phyloP scores from a whole-genome alignment of 2,329 filamentous ascomycete genomes.

The Calonectria fujianensis region DNA sequence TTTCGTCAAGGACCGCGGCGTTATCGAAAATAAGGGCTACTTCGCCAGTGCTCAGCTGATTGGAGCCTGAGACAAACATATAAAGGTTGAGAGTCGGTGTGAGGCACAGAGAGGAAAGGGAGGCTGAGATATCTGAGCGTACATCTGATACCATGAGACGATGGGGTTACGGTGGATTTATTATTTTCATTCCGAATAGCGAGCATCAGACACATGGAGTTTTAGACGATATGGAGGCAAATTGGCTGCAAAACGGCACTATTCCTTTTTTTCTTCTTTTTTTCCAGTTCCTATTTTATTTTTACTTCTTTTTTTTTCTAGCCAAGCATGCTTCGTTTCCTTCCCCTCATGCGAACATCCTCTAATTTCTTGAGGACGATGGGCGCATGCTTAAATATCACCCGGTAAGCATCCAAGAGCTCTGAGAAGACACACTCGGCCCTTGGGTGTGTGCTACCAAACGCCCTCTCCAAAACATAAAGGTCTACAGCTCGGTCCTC shows the following conservation, averaged over 20 bases:
- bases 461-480: conserved; percentile 95
- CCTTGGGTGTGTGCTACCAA: conserved; percentile 93
- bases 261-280: conserved; percentile 6
- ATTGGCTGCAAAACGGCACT: conserved; percentile 52
- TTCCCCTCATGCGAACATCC: conserved; percentile 93
- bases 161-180: conserved; percentile 42
- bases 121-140: conserved; percentile 35
- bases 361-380: conserved; percentile 88
- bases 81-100: conserved; percentile 10
- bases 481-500: conserved; percentile 97
- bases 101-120: background rate
- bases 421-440: conserved; percentile 85
- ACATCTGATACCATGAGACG: conserved; percentile 43
- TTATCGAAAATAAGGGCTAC: conserved; percentile 99
- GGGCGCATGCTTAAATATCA: conserved; percentile 83
- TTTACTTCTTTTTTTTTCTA: conserved; percentile 62
- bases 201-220: conserved; percentile 59
- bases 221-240: conserved; percentile 53
- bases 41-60: conserved; percentile 88
- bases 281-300: conserved; percentile 6
- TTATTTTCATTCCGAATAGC: conserved; percentile 55
- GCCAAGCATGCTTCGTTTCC: conserved; percentile 98
- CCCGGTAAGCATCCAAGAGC: conserved; percentile 83
- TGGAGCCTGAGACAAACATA: conserved; percentile 55
- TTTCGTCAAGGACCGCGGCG: conserved; percentile 92